A percentile compares a stretch with the other conserved stretches of the same genome.
Conservation (phyloP, 805 yeast species). For the Starmerella bacillaris region DNA sequence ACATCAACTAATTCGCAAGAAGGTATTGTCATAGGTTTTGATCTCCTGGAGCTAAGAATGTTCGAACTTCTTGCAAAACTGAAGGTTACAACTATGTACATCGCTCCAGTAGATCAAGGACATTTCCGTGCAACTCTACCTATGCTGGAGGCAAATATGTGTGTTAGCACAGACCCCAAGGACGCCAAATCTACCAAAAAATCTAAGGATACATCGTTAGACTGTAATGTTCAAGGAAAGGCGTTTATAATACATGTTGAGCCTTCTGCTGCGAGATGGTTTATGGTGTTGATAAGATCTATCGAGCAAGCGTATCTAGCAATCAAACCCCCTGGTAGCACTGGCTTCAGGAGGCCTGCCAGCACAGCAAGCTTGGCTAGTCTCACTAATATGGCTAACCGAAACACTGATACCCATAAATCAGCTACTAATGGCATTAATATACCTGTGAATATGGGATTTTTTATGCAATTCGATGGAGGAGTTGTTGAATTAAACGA, state of each 20-base stretch:
- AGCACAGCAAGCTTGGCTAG: background rate
- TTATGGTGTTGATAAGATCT: conserved; percentile 26
- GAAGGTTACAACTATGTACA: conserved; percentile 47
- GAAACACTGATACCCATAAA: background rate
- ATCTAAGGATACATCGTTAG: conserved; percentile 7
- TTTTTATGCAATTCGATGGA: conserved; percentile 11
- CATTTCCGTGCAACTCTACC: conserved; percentile 17
- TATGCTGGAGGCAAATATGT: conserved; percentile 14
- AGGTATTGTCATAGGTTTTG: conserved; percentile 67
- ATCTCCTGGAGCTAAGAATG: conserved; percentile 47
- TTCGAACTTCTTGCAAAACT: conserved; percentile 48
- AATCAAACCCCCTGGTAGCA: background rate
- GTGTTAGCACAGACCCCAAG: too few relatives aligned
- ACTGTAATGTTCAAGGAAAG: conserved; percentile 17
- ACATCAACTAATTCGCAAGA: conserved; percentile 25
- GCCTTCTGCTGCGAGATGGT: conserved; percentile 26
- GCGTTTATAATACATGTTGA: conserved; percentile 17
- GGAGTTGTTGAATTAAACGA: conserved; percentile 14
- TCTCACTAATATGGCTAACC: background rate
- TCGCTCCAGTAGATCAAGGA: conserved; percentile 32
- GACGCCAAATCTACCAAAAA: background rate
- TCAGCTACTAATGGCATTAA: background rate
- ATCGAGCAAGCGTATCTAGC: background rate
- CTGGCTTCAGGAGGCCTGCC: too few relatives aligned
- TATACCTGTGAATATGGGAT: conserved; percentile 7